A percentile compares a stretch with the other conserved stretches of the same genome.
These are phyloP conservation scores for Aspergillus uvarum DNA, from an alignment of 2,329 filamentous ascomycete genomes.

Conservation along the genomic window DNA sequence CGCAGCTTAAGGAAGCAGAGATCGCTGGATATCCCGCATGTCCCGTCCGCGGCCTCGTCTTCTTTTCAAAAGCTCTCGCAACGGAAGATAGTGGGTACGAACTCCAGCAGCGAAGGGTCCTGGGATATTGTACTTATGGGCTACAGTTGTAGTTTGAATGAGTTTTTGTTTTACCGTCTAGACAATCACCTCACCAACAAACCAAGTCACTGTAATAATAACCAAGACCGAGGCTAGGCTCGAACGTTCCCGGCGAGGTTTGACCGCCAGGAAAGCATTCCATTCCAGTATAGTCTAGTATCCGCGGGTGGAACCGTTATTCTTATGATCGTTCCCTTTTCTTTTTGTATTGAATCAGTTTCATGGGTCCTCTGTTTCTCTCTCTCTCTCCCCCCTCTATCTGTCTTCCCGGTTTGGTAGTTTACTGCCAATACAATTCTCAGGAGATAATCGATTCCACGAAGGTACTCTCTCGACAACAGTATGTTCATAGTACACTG, in stretches of 20 bases:
- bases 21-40: not conserved
- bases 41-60: not conserved
- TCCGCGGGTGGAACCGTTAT: constrained; percentile 20
- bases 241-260: constrained; percentile 21
- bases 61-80: not conserved
- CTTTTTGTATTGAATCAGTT: not conserved
- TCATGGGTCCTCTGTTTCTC: not conserved
- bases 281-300: constrained; percentile 19
- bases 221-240: constrained; percentile 17
- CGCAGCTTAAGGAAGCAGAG: not conserved
- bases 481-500: not conserved
- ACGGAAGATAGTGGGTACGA: not conserved
- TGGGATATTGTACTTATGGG: not conserved
- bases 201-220: constrained; percentile 10
- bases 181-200: constrained; percentile 3
- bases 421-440: not conserved
- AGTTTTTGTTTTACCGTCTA: constrained; percentile 8
- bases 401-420: not conserved
- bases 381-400: too few species aligned
- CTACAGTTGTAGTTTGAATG: not conserved
- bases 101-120: not conserved
- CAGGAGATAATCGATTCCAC: not conserved
- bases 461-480: not conserved
- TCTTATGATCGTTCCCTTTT: not conserved
- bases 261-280: constrained; percentile 22